Evolutionary conservation across 176 grass and related monocot species (phyloP).

Genomic region (Avena eriantha): DNA sequence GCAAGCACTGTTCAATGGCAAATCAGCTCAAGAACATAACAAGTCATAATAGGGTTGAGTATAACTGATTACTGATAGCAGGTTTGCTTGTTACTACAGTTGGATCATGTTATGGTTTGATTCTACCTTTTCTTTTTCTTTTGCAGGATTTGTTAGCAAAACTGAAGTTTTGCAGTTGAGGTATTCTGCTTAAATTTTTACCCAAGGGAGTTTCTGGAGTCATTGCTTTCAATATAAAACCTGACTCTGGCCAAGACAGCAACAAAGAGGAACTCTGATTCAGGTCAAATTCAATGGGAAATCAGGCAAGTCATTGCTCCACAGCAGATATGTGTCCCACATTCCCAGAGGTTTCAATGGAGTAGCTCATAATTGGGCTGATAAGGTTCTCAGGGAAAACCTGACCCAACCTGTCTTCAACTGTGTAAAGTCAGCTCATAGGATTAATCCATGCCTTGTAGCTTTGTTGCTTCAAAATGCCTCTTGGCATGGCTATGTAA

Average conservation of each 20-base stretch:
- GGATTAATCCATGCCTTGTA: not conserved
- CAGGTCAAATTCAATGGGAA: no score
- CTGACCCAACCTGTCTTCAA: no score
- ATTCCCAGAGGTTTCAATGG: no score
- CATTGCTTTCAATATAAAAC: not conserved
- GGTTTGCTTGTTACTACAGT: not conserved
- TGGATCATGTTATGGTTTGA: not conserved
- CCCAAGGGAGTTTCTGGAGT: not conserved
- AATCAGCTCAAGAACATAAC: not conserved
- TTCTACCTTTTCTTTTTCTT: not conserved
- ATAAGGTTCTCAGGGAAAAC: not conserved
- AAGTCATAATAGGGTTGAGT: slow-evolving; percentile 24
- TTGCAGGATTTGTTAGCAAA: not conserved
- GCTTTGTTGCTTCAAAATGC: not conserved
- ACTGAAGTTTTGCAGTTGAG: not conserved
- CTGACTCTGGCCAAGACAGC: no score
- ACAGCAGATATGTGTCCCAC: no score
- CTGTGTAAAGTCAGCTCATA: not conserved
- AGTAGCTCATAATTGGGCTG: no score
- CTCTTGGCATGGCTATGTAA: not conserved
- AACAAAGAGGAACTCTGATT: no score
- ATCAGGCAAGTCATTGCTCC: no score
- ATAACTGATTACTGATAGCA: not conserved
- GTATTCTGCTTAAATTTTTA: not conserved
- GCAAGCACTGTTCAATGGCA: not conserved